Conservation (phyloP, 306 rosid genomes). For the Dicorynia guianensis region DNA sequence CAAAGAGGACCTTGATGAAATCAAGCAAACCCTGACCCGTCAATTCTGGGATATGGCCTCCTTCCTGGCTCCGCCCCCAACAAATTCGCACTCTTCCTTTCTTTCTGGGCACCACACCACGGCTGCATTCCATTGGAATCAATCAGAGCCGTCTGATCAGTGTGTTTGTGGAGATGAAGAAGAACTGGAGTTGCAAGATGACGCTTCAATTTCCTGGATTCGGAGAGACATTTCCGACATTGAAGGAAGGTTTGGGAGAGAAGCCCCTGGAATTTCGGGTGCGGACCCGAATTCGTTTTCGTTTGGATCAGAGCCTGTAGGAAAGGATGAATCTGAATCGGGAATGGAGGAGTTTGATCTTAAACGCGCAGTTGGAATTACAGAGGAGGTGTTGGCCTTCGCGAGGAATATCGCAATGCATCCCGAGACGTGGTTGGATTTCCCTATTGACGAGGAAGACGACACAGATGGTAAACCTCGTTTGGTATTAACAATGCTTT, state of each 20-base stretch:
- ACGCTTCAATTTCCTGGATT: neutral
- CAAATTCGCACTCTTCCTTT: conserved; percentile 38
- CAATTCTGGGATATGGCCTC: conserved; percentile 93
- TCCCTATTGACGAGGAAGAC: conserved; percentile 91
- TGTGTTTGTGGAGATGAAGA: conserved; percentile 24
- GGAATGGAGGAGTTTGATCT: conserved; percentile 40
- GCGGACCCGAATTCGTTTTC: conserved; percentile 36
- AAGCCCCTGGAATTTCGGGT: conserved; percentile 14
- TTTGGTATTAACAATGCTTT: neutral
- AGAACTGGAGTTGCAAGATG: conserved; percentile 30
- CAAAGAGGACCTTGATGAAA: conserved; percentile 79
- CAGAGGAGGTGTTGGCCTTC: conserved; percentile 85
- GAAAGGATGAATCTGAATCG: conserved; percentile 29
- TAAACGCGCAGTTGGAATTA: conserved; percentile 66
- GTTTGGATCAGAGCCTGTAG: conserved; percentile 9
- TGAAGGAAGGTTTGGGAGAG: neutral
- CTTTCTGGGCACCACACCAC: conserved; percentile 30
- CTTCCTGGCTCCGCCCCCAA: conserved; percentile 77
- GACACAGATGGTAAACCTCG: conserved; percentile 68
- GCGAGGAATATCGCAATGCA: conserved; percentile 93
- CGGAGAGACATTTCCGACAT: conserved; percentile 2
- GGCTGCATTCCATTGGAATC: conserved; percentile 26
- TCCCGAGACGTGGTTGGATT: conserved; percentile 99
- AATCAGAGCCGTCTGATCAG: conserved; percentile 36
- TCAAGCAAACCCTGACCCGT: conserved; percentile 82